These are phyloP conservation scores for Puccinia polysora DNA, from an alignment of 1,284 basidiomycete genomes.

Conservation along the genomic window DNA sequence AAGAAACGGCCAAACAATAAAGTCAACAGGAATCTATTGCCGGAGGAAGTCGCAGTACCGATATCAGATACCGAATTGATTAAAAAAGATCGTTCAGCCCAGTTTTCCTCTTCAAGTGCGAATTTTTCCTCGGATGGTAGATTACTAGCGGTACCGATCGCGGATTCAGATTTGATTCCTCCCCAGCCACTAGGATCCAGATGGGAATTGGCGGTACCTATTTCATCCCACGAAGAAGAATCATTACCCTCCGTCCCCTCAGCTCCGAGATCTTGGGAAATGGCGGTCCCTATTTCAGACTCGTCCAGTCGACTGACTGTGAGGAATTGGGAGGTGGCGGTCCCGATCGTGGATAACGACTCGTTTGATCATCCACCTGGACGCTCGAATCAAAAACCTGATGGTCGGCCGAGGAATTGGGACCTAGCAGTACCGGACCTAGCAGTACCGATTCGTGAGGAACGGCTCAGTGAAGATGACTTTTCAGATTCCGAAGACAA, in stretches of 20 bases:
- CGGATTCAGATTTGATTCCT: constrained; percentile 27
- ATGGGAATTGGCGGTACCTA: constrained; percentile 42
- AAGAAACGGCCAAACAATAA: constrained; percentile 13
- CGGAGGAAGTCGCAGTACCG: constrained; percentile 35
- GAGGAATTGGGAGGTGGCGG: constrained; percentile 33
- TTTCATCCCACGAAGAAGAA: constrained; percentile 10
- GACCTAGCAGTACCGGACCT: constrained; percentile 24
- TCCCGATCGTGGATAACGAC: constrained; percentile 9
- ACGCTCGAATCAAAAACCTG: background rate
- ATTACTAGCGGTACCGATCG: constrained; percentile 18
- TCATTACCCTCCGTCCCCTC: background rate
- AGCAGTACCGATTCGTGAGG: too few species aligned
- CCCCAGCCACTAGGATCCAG: background rate
- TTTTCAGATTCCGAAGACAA: too few species aligned
- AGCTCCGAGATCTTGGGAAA: constrained; percentile 26
- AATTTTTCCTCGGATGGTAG: constrained; percentile 2
- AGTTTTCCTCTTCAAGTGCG: background rate
- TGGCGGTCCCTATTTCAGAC: constrained; percentile 34
- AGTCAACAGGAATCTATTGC: constrained; percentile 20
- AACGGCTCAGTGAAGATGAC: too few species aligned
- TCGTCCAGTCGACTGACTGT: background rate
- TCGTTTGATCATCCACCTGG: background rate
- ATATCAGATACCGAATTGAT: constrained; percentile 23
- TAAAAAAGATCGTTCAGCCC: constrained; percentile 4
- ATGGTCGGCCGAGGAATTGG: constrained; percentile 1